phyloP scores from a whole-genome alignment of 2,329 filamentous ascomycete species.

The Bipolaris victoriae region DNA sequence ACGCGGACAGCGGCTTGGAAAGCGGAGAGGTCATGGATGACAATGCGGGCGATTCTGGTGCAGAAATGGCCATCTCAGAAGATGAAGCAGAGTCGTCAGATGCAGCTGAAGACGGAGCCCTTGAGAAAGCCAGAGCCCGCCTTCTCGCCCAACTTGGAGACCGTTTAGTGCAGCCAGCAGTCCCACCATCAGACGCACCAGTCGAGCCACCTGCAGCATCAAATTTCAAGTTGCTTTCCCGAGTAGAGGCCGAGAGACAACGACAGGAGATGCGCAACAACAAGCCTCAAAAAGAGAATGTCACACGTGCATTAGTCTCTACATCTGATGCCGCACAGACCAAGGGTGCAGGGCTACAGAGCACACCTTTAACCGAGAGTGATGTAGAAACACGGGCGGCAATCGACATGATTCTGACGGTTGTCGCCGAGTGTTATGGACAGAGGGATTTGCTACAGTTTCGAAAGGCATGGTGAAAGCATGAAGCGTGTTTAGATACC shows the following conservation, averaged over 20 bases:
- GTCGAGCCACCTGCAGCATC: neutral
- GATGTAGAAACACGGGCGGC: constrained; percentile 64
- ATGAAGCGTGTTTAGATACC: constrained; percentile 1
- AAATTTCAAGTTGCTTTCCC: constrained; percentile 12
- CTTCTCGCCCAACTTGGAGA: constrained; percentile 53
- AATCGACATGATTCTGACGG: constrained; percentile 88
- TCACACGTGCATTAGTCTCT: neutral
- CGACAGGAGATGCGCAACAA: constrained; percentile 23
- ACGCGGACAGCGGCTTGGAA: neutral
- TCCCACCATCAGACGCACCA: constrained; percentile 10
- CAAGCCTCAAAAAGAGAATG: constrained; percentile 3
- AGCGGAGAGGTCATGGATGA: constrained; percentile 1
- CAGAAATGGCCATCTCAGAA: constrained; percentile 32
- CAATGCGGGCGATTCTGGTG: constrained; percentile 17
- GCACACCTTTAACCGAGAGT: constrained; percentile 49
- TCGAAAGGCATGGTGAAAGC: constrained; percentile 56
- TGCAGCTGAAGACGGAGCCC: constrained; percentile 34
- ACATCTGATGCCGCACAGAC: neutral
- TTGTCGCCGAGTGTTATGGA: constrained; percentile 87
- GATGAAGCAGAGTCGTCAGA: constrained; percentile 21
- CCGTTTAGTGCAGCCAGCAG: constrained; percentile 31
- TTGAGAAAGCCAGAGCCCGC: constrained; percentile 59
- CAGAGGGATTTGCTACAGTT: constrained; percentile 84
- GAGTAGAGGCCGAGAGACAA: constrained; percentile 32
- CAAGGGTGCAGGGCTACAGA: neutral